Base-by-base conservation (phyloP, 2,329 filamentous ascomycete species). In the Parascedosporium putredinis region DNA sequence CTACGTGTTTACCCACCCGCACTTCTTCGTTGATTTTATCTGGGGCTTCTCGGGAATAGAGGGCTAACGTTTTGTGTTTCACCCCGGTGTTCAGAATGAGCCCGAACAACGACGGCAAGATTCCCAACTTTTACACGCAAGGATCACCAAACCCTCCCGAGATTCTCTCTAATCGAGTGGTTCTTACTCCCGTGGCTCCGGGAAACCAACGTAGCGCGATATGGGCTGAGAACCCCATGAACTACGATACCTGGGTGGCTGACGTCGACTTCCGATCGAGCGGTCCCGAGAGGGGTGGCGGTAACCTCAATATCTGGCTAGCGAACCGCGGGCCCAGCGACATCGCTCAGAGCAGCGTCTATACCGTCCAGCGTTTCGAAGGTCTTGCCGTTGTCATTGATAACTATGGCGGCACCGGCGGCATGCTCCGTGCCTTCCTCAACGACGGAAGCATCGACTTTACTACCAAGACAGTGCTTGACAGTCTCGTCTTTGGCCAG, bases 301-400 rank as follows among this genome's bases (percentile, higher is more conserved):
- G 93, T 45, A 96, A 94, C 67, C 72, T 98, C 57, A 91, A 97
- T 67, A 75, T 98, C 59, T 98, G 93, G 93, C 88, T 94, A 61
- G 83, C 79, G 48, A 82, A 80, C 58, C 77, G 86, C 53, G 85
- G 86, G 27, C 69, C 78, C 57, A 67, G 74, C 53, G 71, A 73
- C 25, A 72, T 95, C 50, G 83, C 81, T 50, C 76, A 82, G 22
- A 77, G 79, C 55, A 94, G 87, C 66, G 80, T 95, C 57, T 95
- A 96, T 68, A 93, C 86, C 1, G 84, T 84, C 8, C 80, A 80
- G 49, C 80, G 79, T 57, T 98, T 95, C 59, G 91, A 97, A 59
- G 93, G 93, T n/a, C 71, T 98, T 56, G 90, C 81, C 29, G 70
- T 98, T 51, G 84, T 94, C 22, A 67, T 98, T 49, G 91, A 97